Conservation (phyloP, 768 basidiomycete genomes). For the Boletus vermiculosoides region DNA sequence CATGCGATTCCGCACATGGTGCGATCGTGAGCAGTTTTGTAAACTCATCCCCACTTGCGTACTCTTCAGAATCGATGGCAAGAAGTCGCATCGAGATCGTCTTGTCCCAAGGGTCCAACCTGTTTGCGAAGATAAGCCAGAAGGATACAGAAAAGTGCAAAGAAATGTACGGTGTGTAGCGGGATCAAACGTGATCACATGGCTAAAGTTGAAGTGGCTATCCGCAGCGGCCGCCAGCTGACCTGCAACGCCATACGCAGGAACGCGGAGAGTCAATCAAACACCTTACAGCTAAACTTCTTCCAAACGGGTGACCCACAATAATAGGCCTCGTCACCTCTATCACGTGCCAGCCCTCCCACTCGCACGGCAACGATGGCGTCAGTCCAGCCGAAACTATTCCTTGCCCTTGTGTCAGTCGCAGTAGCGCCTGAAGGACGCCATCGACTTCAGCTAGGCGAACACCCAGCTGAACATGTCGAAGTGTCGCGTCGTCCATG, state of each 20-base stretch:
- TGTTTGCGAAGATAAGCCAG: conserved; percentile 15
- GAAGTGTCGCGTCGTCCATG: conserved; percentile 32
- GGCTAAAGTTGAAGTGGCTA: conserved; percentile 23
- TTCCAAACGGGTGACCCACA: conserved; percentile 35
- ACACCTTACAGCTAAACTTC: conserved; percentile 28
- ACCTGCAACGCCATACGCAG: not conserved
- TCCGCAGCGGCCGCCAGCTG: conserved; percentile 29
- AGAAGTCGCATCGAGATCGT: conserved; percentile 33
- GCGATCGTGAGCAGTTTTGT: conserved; percentile 31
- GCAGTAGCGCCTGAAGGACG: conserved; percentile 22
- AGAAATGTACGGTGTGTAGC: conserved; percentile 25
- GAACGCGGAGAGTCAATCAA: not conserved
- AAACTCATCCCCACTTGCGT: conserved; percentile 38
- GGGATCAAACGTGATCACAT: conserved; percentile 31
- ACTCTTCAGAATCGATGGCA: conserved; percentile 44
- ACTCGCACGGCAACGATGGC: conserved; percentile 8
- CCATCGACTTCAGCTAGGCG: conserved; percentile 40
- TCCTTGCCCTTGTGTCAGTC: not conserved
- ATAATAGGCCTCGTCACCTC: conserved; percentile 25
- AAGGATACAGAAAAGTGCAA: conserved; percentile 10
- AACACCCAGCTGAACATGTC: conserved; percentile 34
- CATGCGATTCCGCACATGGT: conserved; percentile 8
- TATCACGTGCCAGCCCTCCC: conserved; percentile 21
- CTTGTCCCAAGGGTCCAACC: conserved; percentile 29
- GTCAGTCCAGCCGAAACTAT: not conserved